Evolutionary conservation across 2,329 filamentous ascomycete species (phyloP).

Genomic region (Canariomyces notabilis): DNA sequence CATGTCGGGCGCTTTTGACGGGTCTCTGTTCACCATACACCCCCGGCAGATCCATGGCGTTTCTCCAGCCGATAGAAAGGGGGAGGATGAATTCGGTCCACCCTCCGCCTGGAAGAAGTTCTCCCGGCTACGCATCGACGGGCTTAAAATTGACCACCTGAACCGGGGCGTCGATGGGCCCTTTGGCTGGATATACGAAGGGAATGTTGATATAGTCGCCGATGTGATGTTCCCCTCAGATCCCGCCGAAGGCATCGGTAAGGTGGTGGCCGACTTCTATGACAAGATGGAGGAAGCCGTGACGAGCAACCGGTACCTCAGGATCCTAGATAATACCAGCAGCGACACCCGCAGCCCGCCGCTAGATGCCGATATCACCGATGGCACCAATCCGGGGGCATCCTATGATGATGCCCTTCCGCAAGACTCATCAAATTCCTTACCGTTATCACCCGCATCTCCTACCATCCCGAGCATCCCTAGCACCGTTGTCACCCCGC

Average conservation of each 20-base stretch:
- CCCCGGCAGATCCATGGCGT: slow-evolving; percentile 83
- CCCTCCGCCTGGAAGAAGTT: slow-evolving; percentile 89
- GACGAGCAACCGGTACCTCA: slow-evolving; percentile 65
- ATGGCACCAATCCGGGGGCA: slow-evolving; percentile 12
- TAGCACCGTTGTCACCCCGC: slow-evolving; percentile 1
- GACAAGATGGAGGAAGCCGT: slow-evolving; percentile 93
- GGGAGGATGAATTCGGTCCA: slow-evolving; percentile 56
- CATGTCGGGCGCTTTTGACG: slow-evolving; percentile 93
- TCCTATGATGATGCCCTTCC: not conserved
- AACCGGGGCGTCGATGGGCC: slow-evolving; percentile 90
- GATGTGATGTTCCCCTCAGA: slow-evolving; percentile 94
- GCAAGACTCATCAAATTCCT: slow-evolving; percentile 7
- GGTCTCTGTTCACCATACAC: slow-evolving; percentile 95
- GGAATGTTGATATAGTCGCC: slow-evolving; percentile 92
- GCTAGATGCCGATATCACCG: slow-evolving; percentile 13
- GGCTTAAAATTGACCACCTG: slow-evolving; percentile 88
- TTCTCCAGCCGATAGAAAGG: slow-evolving; percentile 57
- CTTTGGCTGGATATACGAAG: slow-evolving; percentile 97
- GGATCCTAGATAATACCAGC: slow-evolving; percentile 50
- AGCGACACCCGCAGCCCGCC: slow-evolving; percentile 14
- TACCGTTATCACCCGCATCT: slow-evolving; percentile 1
- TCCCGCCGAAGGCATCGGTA: slow-evolving; percentile 79
- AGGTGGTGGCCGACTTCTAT: slow-evolving; percentile 96
- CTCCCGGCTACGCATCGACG: slow-evolving; percentile 85
- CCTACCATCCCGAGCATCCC: not conserved